Percentiles rank a stretch among this genome's conserved stretches.
These are phyloP conservation scores for Lentinula guzmanii DNA, from an alignment of 768 basidiomycete genomes.

Conservation along the genomic window DNA sequence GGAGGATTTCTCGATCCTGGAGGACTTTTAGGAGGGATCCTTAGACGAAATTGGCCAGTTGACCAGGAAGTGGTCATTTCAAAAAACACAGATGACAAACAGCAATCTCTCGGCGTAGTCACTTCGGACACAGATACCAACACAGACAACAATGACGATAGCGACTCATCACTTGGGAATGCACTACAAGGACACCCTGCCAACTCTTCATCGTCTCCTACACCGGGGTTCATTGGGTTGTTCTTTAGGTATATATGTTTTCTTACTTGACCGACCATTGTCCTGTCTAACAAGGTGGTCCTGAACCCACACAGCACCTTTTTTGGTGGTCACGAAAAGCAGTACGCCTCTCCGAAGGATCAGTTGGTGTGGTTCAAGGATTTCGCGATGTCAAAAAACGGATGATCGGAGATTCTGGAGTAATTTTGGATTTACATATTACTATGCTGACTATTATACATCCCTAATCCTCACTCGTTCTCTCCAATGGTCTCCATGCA, in stretches of 20 bases:
- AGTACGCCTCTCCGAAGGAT: slow-evolving; percentile 66
- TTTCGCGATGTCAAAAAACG: slow-evolving; percentile 42
- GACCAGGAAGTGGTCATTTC: background rate
- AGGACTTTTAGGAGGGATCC: background rate
- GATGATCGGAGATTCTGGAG: slow-evolving; percentile 8
- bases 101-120: background rate
- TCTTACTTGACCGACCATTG: background rate
- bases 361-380: slow-evolving; percentile 77
- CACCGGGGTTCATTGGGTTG: slow-evolving; percentile 38
- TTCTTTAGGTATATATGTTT: slow-evolving; percentile 65
- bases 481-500: too few relatives aligned
- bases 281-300: background rate
- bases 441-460: background rate
- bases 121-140: slow-evolving; percentile 15
- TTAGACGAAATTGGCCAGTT: background rate
- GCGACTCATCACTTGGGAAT: background rate
- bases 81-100: background rate
- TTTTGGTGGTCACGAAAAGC: slow-evolving; percentile 67
- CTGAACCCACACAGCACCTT: slow-evolving; percentile 44
- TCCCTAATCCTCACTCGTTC: background rate
- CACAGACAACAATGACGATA: background rate
- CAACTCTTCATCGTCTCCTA: background rate
- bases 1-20: background rate
- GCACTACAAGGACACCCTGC: background rate
- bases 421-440: too few relatives aligned